A percentile compares a stretch with the other conserved stretches of the same genome.
Evolutionary conservation across 1,284 basidiomycete genomes (phyloP).

Genomic region (Takashimella koratensis): DNA sequence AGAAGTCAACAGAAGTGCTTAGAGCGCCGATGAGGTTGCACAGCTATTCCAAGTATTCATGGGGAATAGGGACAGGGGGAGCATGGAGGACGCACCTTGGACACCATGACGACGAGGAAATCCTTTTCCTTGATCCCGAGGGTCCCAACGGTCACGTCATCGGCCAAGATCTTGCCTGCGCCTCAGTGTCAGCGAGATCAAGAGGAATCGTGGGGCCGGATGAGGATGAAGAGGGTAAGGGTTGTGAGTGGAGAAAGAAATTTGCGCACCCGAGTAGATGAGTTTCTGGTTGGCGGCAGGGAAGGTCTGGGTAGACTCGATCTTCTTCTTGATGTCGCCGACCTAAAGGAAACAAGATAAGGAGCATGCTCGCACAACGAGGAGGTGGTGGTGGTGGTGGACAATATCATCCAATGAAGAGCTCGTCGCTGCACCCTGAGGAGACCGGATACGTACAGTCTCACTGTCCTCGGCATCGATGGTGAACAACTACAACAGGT

Average conservation of each 20-base stretch:
- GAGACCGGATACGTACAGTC: conserved; percentile 52
- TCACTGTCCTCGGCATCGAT: conserved; percentile 74
- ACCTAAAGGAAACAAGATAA: conserved; percentile 53
- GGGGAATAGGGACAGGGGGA: conserved; percentile 41
- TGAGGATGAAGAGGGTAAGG: not conserved
- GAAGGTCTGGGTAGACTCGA: conserved; percentile 62
- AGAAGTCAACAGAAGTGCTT: conserved; percentile 47
- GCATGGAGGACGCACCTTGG: conserved; percentile 57
- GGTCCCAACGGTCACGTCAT: conserved; percentile 82
- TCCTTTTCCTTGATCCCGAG: conserved; percentile 98
- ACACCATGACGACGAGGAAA: conserved; percentile 97
- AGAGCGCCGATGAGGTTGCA: no score
- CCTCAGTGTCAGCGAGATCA: no score
- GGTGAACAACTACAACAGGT: conserved; percentile 55
- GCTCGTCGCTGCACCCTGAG: no score
- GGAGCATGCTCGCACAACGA: not conserved
- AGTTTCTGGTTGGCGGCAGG: conserved; percentile 83
- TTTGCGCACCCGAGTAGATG: conserved; percentile 87
- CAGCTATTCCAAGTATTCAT: no score
- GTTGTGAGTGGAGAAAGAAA: conserved; percentile 4
- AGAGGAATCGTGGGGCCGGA: not conserved
- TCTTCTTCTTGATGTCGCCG: conserved; percentile 78
- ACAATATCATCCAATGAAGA: no score
- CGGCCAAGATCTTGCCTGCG: conserved; percentile 86
- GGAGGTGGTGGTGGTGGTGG: not conserved